A percentile compares a stretch with the other conserved stretches of the same genome.
These are phyloP conservation scores for Hevea brasiliensis DNA, from an alignment of 345 rosid species.

Conservation along the genomic window DNA sequence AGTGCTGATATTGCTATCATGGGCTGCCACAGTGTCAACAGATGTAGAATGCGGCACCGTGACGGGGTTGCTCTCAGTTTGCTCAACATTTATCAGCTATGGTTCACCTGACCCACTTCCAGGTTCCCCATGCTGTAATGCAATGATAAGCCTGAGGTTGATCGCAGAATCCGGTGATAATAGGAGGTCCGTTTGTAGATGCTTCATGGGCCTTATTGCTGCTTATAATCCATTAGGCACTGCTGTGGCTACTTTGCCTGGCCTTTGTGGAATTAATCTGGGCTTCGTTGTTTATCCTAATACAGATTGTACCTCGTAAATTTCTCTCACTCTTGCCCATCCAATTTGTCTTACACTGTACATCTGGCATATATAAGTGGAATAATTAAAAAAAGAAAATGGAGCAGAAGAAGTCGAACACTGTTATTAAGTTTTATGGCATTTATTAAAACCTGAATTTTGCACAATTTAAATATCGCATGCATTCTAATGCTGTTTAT, in stretches of 20 bases:
- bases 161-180: conserved; percentile 17
- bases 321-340: not conserved
- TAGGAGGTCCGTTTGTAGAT: conserved; percentile 11
- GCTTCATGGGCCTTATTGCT: conserved; percentile 24
- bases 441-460: not conserved
- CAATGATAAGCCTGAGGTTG: no score
- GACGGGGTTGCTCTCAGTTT: conserved; percentile 25
- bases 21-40: conserved; percentile 19
- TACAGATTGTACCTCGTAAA: conserved; percentile 62
- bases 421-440: no score
- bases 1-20: conserved; percentile 11
- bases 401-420: no score
- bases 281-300: conserved; percentile 69
- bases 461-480: not conserved
- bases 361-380: no score
- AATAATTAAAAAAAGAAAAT: no score
- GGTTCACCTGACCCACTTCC: conserved; percentile 34
- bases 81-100: conserved; percentile 19
- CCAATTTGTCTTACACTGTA: no score
- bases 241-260: conserved; percentile 66
- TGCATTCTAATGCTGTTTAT: conserved; percentile 9
- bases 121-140: conserved; percentile 31
- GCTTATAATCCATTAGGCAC: conserved; percentile 56
- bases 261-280: conserved; percentile 66
- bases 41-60: conserved; percentile 56